Conservation (phyloP, 2,329 filamentous ascomycete genomes). For the Biscogniauxia mediterranea region DNA sequence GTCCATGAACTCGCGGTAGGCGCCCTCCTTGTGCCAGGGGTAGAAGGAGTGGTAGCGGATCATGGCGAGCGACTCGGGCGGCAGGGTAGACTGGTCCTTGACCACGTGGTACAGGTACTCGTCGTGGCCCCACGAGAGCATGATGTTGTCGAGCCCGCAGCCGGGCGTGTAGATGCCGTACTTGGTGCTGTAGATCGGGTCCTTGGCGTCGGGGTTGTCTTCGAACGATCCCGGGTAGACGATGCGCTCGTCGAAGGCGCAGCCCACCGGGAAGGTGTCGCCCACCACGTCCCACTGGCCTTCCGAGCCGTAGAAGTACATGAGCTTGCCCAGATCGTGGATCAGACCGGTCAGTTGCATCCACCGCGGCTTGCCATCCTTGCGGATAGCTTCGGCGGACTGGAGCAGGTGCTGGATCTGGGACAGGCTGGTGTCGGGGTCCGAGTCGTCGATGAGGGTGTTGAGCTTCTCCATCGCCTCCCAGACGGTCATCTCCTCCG, state of each 20-base stretch:
- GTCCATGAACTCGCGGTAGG: constrained; percentile 80
- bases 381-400: constrained; percentile 83
- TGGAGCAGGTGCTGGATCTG: constrained; percentile 91
- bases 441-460: constrained; percentile 85
- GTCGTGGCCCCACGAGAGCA: constrained; percentile 89
- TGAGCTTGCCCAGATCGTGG: constrained; percentile 77
- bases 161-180: constrained; percentile 77
- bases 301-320: constrained; percentile 77
- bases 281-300: constrained; percentile 95
- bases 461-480: constrained; percentile 91
- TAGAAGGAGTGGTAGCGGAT: constrained; percentile 94
- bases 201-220: constrained; percentile 69
- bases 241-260: constrained; percentile 71
- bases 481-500: constrained; percentile 81
- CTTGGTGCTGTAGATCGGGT: constrained; percentile 72
- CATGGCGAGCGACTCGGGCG: constrained; percentile 83
- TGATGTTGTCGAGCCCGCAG: constrained; percentile 82
- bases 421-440: constrained; percentile 82
- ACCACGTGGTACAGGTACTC: constrained; percentile 86
- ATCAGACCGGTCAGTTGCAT: constrained; percentile 77
- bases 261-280: constrained; percentile 79
- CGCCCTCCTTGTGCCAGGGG: constrained; percentile 81
- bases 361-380: constrained; percentile 79
- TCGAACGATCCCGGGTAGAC: constrained; percentile 78
- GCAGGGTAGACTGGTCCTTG: constrained; percentile 77